Evolutionary conservation across 2,329 filamentous ascomycete species (phyloP).

Genomic region (Alternaria triticina): DNA sequence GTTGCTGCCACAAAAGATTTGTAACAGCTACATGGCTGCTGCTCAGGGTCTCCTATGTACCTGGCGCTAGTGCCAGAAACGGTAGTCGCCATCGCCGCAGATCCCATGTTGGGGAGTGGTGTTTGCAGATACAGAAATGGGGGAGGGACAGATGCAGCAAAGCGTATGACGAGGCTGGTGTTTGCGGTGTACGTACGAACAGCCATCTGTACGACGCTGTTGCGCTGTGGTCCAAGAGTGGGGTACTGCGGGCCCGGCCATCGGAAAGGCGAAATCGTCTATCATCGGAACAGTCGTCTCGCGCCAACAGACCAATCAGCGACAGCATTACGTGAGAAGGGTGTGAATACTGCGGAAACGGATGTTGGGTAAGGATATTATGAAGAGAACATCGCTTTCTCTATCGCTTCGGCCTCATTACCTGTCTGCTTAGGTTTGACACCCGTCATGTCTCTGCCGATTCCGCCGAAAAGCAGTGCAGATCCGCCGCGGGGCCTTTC

Average conservation of each 20-base stretch:
- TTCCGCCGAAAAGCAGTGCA: constrained; percentile 38
- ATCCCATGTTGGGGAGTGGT: constrained; percentile 34
- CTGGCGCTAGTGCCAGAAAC: constrained; percentile 26
- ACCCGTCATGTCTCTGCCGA: constrained; percentile 36
- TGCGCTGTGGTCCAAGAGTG: constrained; percentile 22
- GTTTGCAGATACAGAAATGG: constrained; percentile 33
- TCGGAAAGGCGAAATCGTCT: constrained; percentile 3
- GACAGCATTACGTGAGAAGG: constrained; percentile 29
- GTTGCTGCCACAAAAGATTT: background rate
- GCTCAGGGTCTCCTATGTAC: constrained; percentile 33
- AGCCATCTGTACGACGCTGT: constrained; percentile 1
- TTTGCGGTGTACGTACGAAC: background rate
- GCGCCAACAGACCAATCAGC: constrained; percentile 22
- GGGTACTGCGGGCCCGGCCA: constrained; percentile 16
- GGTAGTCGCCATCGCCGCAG: constrained; percentile 7
- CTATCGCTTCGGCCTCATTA: background rate
- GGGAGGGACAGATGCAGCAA: constrained; percentile 23
- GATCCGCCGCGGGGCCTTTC: constrained; percentile 31
- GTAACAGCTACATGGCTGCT: constrained; percentile 15
- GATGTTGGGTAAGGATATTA: constrained; percentile 1
- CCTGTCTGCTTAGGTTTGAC: background rate
- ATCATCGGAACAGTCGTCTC: constrained; percentile 2
- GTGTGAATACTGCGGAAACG: constrained; percentile 14
- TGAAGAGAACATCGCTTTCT: background rate
- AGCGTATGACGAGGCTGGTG: constrained; percentile 3